Conservation (phyloP, 306 rosid genomes). For the Glycine latifolia region DNA sequence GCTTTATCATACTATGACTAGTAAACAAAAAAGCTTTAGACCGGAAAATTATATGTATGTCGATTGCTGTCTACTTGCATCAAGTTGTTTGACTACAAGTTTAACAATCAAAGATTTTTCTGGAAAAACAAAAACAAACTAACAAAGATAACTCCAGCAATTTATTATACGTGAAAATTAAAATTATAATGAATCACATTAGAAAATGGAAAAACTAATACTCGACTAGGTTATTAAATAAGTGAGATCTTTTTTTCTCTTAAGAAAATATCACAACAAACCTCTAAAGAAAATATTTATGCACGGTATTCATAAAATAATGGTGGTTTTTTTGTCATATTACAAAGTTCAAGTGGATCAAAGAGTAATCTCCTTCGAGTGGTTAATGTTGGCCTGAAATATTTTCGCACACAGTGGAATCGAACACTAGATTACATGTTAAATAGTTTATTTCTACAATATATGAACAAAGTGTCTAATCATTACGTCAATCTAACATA, state of each 20-base stretch:
- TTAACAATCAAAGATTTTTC: neutral
- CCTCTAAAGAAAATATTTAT: neutral
- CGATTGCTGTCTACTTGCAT: neutral
- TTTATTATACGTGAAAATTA: neutral
- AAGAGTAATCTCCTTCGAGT: too few species aligned
- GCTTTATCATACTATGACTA: conserved; percentile 8
- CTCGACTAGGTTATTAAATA: neutral
- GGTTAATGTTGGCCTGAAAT: too few species aligned
- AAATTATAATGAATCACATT: neutral
- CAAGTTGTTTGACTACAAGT: neutral
- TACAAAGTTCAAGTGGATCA: too few species aligned
- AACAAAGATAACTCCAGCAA: neutral
- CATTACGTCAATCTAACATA: too few species aligned
- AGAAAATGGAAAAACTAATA: neutral
- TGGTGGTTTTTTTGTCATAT: neutral
- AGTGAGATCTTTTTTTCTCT: too few species aligned
- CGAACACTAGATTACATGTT: too few species aligned
- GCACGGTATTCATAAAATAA: neutral
- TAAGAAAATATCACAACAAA: neutral
- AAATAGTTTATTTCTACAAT: too few species aligned
- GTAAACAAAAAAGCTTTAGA: neutral
- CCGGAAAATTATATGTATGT: neutral
- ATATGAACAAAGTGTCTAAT: too few species aligned
- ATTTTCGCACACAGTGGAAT: too few species aligned
- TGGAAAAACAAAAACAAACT: too few species aligned